Evolutionary conservation across 2,329 filamentous ascomycete genomes (phyloP).

Genomic region (Sarocladium kiliense): DNA sequence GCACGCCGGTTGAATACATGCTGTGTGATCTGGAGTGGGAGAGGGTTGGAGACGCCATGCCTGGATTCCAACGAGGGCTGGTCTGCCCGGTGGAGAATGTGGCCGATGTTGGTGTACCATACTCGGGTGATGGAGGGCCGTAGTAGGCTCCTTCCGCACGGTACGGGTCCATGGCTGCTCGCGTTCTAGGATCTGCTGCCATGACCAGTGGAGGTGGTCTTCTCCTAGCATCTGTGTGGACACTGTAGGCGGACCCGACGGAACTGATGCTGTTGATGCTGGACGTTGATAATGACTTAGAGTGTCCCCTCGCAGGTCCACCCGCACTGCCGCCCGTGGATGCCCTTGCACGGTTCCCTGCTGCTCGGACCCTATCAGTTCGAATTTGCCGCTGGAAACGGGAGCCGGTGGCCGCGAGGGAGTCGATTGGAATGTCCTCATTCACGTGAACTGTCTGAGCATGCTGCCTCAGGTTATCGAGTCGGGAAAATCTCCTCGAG

Average conservation of each 20-base stretch:
- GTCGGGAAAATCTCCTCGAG: slow-evolving; percentile 81
- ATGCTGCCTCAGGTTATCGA: slow-evolving; percentile 94
- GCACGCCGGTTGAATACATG: slow-evolving; percentile 60
- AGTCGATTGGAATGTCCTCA: slow-evolving; percentile 92
- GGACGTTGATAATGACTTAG: slow-evolving; percentile 79
- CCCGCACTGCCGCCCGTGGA: slow-evolving; percentile 71
- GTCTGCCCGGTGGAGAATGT: slow-evolving; percentile 73
- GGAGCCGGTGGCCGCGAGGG: slow-evolving; percentile 85
- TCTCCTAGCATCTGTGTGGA: slow-evolving; percentile 57
- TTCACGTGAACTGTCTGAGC: slow-evolving; percentile 97
- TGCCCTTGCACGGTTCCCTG: slow-evolving; percentile 67
- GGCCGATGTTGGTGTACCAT: slow-evolving; percentile 77
- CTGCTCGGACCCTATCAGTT: slow-evolving; percentile 75
- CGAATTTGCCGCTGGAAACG: slow-evolving; percentile 89
- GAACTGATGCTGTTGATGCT: slow-evolving; percentile 76
- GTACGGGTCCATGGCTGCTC: slow-evolving; percentile 64
- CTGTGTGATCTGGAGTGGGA: slow-evolving; percentile 65
- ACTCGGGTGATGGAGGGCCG: slow-evolving; percentile 65
- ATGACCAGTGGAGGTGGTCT: slow-evolving; percentile 80
- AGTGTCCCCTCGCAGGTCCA: slow-evolving; percentile 71
- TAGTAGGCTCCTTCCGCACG: slow-evolving; percentile 59
- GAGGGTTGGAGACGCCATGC: slow-evolving; percentile 67
- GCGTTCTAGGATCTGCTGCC: slow-evolving; percentile 64
- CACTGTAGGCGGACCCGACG: slow-evolving; percentile 58
- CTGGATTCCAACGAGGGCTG: slow-evolving; percentile 69